Percentiles rank a stretch among this genome's conserved stretches.
Conservation (phyloP, 345 rosid genomes). For the Psidium guajava region DNA sequence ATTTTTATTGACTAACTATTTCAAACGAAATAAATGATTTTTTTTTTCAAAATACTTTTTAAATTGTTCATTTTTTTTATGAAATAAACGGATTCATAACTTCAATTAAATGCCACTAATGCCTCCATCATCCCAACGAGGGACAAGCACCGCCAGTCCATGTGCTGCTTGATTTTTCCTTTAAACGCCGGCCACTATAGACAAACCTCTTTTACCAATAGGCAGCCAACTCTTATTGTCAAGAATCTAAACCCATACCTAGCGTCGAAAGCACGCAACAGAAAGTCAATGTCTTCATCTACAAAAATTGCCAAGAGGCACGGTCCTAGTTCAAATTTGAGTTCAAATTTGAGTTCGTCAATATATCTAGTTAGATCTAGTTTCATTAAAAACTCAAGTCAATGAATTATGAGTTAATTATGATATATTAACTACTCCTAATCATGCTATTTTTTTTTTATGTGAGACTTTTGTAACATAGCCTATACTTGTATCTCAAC, state of each 20-base stretch:
- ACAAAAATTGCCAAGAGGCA: neutral
- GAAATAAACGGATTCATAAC: too few relatives aligned
- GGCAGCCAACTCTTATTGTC: neutral
- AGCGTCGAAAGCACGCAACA: accelerated
- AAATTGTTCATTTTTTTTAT: too few relatives aligned
- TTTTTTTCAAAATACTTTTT: too few relatives aligned
- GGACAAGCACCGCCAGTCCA: neutral
- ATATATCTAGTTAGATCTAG: neutral
- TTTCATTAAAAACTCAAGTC: neutral
- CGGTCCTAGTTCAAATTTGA: neutral
- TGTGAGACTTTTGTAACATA: accelerated
- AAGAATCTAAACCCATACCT: neutral
- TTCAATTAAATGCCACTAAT: too few relatives aligned
- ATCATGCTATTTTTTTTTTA: accelerated
- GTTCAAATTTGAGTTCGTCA: accelerated
- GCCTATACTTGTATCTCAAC: accelerated
- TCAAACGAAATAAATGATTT: too few relatives aligned
- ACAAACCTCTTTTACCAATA: neutral
- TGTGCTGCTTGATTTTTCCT: neutral
- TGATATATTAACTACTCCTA: neutral
- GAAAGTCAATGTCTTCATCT: accelerated
- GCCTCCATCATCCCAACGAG: too few relatives aligned
- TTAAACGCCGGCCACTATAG: neutral
- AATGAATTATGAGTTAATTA: neutral
- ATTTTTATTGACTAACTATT: too few relatives aligned